These are phyloP conservation scores for Didymosphaeria variabile DNA, from an alignment of 2,329 filamentous ascomycete genomes.

Conservation along the genomic window DNA sequence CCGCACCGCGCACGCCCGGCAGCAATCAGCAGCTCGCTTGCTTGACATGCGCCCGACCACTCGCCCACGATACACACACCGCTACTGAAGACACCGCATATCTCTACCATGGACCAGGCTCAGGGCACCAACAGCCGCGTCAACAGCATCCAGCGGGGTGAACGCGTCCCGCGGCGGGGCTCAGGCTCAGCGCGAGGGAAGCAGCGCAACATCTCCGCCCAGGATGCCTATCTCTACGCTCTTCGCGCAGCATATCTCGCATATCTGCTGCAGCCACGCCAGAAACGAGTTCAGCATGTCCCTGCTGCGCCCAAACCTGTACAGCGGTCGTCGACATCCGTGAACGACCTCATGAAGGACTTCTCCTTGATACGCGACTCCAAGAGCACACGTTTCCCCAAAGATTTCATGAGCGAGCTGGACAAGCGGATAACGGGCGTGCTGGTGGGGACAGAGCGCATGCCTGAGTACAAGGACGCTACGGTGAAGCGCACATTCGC, in stretches of 20 bases:
- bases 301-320: slow-evolving; percentile 65
- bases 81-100: slow-evolving; percentile 25
- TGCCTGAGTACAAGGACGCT: slow-evolving; percentile 91
- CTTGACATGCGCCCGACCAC: slow-evolving; percentile 36
- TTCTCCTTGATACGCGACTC: slow-evolving; percentile 74
- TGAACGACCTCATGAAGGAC: slow-evolving; percentile 88
- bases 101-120: slow-evolving; percentile 39
- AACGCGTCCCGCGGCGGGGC: slow-evolving; percentile 50
- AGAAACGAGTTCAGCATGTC: slow-evolving; percentile 89
- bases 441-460: slow-evolving; percentile 79
- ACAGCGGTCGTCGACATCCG: slow-evolving; percentile 74
- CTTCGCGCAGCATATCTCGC: slow-evolving; percentile 90
- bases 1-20: background rate
- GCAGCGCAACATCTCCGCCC: slow-evolving; percentile 55
- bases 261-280: slow-evolving; percentile 90
- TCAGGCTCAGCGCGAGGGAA: slow-evolving; percentile 49
- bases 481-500: slow-evolving; percentile 93
- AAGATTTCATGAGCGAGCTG: slow-evolving; percentile 74
- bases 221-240: slow-evolving; percentile 91
- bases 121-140: slow-evolving; percentile 50
- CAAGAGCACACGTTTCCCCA: slow-evolving; percentile 75
- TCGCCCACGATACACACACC: slow-evolving; percentile 25
- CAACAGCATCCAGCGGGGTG: slow-evolving; percentile 54
- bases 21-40: slow-evolving; percentile 23
- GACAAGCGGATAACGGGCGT: slow-evolving; percentile 84